Evolutionary conservation across 2,329 filamentous ascomycete genomes (phyloP).

Genomic region (Ophiocordyceps camponoti-rufipedis): DNA sequence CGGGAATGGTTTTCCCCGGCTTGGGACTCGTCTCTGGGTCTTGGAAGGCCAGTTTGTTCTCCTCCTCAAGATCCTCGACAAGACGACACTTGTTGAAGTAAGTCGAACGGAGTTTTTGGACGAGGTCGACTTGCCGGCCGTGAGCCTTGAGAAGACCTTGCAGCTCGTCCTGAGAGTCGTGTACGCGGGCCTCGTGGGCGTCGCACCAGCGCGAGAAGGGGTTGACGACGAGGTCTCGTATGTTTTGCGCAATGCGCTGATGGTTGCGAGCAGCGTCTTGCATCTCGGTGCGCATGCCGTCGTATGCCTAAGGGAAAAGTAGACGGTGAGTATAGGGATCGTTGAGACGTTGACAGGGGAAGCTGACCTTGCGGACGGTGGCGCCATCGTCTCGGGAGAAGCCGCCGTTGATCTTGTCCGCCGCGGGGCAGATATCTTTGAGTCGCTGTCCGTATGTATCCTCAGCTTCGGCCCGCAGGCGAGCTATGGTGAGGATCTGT

Average conservation of each 20-base stretch:
- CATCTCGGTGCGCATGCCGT: constrained; percentile 86
- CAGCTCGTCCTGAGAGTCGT: constrained; percentile 88
- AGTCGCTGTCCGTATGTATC: constrained; percentile 72
- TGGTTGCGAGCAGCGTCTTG: constrained; percentile 76
- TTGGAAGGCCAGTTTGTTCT: constrained; percentile 96
- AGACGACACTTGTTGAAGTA: constrained; percentile 99
- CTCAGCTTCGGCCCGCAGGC: constrained; percentile 89
- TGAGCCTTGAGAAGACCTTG: constrained; percentile 82
- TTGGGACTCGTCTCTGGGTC: constrained; percentile 58
- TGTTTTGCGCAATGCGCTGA: constrained; percentile 89
- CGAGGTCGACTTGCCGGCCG: constrained; percentile 74
- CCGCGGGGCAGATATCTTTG: constrained; percentile 61
- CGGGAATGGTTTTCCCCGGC: constrained; percentile 41
- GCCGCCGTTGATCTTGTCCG: constrained; percentile 67
- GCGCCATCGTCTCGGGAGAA: constrained; percentile 89
- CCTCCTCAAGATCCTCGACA: constrained; percentile 91
- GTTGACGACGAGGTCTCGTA: constrained; percentile 84
- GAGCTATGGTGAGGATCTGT: constrained; percentile 79
- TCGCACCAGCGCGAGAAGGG: constrained; percentile 96
- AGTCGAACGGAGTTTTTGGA: constrained; percentile 83
- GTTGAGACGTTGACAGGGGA: neutral
- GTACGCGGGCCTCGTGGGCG: constrained; percentile 75
- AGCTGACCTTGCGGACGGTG: constrained; percentile 70
- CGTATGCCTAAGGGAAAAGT: constrained; percentile 52
- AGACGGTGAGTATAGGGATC: neutral